Conservation (phyloP, 768 basidiomycete species). For the Sarcodon sp. region DNA sequence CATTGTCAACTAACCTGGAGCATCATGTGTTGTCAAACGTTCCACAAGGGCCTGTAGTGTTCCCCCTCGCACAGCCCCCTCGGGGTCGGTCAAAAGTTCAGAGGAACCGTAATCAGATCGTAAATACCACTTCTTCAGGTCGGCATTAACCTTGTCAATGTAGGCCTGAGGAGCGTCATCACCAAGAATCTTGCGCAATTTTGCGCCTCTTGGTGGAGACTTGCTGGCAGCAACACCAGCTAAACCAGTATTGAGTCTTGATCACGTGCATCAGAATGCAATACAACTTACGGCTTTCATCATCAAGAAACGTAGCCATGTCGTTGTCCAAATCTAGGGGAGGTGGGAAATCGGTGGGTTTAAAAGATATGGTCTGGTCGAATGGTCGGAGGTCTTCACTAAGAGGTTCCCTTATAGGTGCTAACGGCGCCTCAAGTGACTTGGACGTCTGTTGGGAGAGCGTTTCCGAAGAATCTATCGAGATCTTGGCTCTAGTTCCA, state of each 20-base stretch:
- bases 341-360: too few relatives aligned
- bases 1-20: conserved; percentile 43
- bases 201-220: conserved; percentile 20
- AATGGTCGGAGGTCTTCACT: neutral
- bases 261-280: neutral
- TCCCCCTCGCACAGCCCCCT: conserved; percentile 77
- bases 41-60: conserved; percentile 81
- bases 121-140: conserved; percentile 70
- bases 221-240: neutral
- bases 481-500: conserved; percentile 3
- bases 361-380: too few relatives aligned
- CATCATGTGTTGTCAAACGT: conserved; percentile 83
- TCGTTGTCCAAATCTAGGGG: conserved; percentile 4
- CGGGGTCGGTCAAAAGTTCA: conserved; percentile 79
- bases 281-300: conserved; percentile 6
- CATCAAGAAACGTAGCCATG: conserved; percentile 6
- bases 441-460: conserved; percentile 14
- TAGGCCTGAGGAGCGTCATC: conserved; percentile 34
- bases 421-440: conserved; percentile 16
- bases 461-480: conserved; percentile 4
- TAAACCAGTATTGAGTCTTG: neutral
- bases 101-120: conserved; percentile 64
- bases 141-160: conserved; percentile 26
- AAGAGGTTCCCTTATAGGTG: conserved; percentile 4
- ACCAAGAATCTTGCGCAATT: conserved; percentile 62